Evolutionary conservation across 306 rosid species (phyloP), one percentile per base, ranked within the genome.

Genomic region (Dicorynia guianensis): DNA sequence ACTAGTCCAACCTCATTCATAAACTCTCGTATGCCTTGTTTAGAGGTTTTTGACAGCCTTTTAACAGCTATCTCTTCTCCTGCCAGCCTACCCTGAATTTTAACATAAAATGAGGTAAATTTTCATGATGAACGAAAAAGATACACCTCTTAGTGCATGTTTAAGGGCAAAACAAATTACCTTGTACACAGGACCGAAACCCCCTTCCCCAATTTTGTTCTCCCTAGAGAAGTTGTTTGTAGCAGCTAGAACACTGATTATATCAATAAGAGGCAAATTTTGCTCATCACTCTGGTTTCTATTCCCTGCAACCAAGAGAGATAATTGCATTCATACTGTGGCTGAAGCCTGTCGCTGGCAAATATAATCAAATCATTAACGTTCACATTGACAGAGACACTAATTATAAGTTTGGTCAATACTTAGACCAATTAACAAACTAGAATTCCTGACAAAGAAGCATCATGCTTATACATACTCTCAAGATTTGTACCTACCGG

Each of bases 151-250:
- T 47, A 53, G 17, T 17, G 52, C 52, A 63, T 33, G 47, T 19
- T 12, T 43, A 14, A 4, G 13, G 43, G 13, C 2, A 69, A 57
- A 6, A 78, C 20, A n/a, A 67, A 38, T 75, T 52, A 83, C 86
- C 83, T 69, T 84, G 81, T 87, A 87, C 6, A 87, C 86, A 8
- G 82, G 62, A n/a, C 90, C 86, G 76, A 84, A 87, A 11, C 86
- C 88, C 9, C 86, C 88, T 72, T 87, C 75, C 4, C 91, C 88
- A 49, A 84, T 69, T 68, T 79, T 79, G 35, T 84, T 87, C 55
- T 62, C 66, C 0, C 35, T 0, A 61, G 83, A 81, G 67, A 87
- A 84, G 5, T 71, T 48, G 35, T 79, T 50, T 47, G 88, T 87
- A 39, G 83, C 86, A 19, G 53, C 67, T 19, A 70, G n/a, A 69